phyloP scores from a whole-genome alignment of 257 asterid species.

The Rubia yunnanensis region DNA sequence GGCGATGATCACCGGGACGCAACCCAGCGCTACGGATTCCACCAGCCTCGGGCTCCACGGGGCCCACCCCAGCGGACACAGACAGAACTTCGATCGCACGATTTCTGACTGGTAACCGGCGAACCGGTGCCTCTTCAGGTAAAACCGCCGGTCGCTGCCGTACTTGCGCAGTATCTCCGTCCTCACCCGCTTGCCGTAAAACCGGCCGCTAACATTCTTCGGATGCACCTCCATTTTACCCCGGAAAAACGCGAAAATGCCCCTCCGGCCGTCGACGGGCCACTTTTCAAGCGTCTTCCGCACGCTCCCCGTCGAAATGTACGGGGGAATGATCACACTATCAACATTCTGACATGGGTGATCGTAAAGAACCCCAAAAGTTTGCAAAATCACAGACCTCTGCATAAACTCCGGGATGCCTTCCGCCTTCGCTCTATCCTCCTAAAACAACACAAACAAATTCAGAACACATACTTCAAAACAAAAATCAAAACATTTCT shows the following conservation, averaged over 20 bases:
- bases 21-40: slow-evolving; percentile 76
- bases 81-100: slow-evolving; percentile 59
- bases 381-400: slow-evolving; percentile 61
- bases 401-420: slow-evolving; percentile 67
- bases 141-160: slow-evolving; percentile 52
- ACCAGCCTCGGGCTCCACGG: slow-evolving; percentile 96
- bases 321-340: slow-evolving; percentile 76
- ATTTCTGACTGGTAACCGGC: slow-evolving; percentile 80
- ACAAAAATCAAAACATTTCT: background rate
- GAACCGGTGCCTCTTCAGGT: slow-evolving; percentile 51
- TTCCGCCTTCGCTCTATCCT: slow-evolving; percentile 65
- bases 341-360: slow-evolving; percentile 90
- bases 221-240: slow-evolving; percentile 94
- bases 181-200: slow-evolving; percentile 65
- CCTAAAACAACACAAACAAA: slow-evolving; percentile 31
- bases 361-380: slow-evolving; percentile 66
- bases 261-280: slow-evolving; percentile 42
- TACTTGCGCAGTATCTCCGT: slow-evolving; percentile 54
- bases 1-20: slow-evolving; percentile 81
- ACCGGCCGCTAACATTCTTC: slow-evolving; percentile 85
- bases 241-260: slow-evolving; percentile 66
- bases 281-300: slow-evolving; percentile 35
- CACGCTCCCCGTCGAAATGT: slow-evolving; percentile 54
- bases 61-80: slow-evolving; percentile 92
- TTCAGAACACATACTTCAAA: background rate